These are phyloP conservation scores for Pleurotus eryngii DNA, from an alignment of 768 basidiomycete species.

Conservation along the genomic window DNA sequence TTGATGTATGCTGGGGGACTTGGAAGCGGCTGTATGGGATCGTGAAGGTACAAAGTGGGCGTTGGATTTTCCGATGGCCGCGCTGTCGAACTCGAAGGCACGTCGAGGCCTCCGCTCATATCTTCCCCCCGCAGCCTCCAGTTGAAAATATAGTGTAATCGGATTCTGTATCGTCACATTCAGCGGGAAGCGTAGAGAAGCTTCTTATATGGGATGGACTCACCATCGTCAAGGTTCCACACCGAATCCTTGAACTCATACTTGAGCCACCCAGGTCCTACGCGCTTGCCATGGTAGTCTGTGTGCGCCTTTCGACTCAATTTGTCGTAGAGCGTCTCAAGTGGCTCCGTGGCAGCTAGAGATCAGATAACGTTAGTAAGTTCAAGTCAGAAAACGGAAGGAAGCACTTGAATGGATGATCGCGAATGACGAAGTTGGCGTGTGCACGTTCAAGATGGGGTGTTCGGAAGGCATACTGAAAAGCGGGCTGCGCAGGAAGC, in stretches of 20 bases:
- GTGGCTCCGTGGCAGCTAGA: conserved; percentile 66
- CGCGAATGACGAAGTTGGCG: conserved; percentile 71
- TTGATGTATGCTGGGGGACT: conserved; percentile 64
- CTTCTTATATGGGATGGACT: conserved; percentile 13
- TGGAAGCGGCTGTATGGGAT: conserved; percentile 59
- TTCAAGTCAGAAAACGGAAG: conserved; percentile 2
- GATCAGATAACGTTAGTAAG: neutral
- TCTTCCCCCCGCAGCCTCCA: conserved; percentile 58
- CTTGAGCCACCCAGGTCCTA: conserved; percentile 81
- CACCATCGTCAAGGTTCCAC: conserved; percentile 92
- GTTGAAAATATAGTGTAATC: conserved; percentile 90
- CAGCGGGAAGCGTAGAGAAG: neutral
- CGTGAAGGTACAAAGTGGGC: conserved; percentile 61
- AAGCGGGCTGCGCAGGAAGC: conserved; percentile 2
- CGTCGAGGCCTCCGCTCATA: conserved; percentile 12
- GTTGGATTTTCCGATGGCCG: conserved; percentile 20
- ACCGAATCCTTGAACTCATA: conserved; percentile 77
- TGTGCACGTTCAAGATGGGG: conserved; percentile 68
- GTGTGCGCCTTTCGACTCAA: conserved; percentile 63
- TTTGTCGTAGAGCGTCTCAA: conserved; percentile 64
- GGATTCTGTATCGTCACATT: conserved; percentile 46
- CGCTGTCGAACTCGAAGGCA: conserved; percentile 22
- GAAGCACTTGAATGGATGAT: conserved; percentile 71
- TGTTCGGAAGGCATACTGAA: conserved; percentile 30
- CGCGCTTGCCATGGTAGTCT: conserved; percentile 55